Evolutionary conservation across 129 eudicot species (phyloP), one percentile per base, ranked within the genome.

Genomic region (Glebionis coronaria): DNA sequence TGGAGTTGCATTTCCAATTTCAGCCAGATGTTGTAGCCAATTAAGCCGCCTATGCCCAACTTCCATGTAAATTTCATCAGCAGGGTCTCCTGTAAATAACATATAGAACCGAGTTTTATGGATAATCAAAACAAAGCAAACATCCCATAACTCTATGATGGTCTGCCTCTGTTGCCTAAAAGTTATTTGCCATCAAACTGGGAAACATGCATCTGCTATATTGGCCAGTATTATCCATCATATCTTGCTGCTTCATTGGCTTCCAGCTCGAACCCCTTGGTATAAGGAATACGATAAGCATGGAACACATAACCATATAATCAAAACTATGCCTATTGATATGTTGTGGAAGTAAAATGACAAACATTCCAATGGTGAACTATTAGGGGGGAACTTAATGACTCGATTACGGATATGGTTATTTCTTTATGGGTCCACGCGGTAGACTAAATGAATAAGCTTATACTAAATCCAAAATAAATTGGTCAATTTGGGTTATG

Each of bases 201-300:
- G 86, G 16, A 91, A 81, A 62, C n/a, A n/a, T n/a, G 81, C 86
- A 38, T 75, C 82, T 1, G 68, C 70, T 44, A 73, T 65, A 40
- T 84, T 84, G 20, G 68, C 71, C n/a, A 5, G 65, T 47, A 69
- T 74, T 80, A 42, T 84, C 96, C 44, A 61, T 92, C 83, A 70
- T 82, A 80, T 57, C 96, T 96, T 44, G 95, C 98, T 31, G 86
- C 89, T 78, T 92, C 98, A 79, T 92, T 92, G 51, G 98, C 96
- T 82, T 92, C 96, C 51, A 92, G 73, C 77, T 86, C 98, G 68
- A 92, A 95, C 69, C 88, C 98, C 98, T 92, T 68, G n/a, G 12
- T 35, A 45, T 4, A 67, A 61, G 49, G 40, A 18, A 31, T 31
- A 31, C 7, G 23, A 52, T 3, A 57, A 63, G 4, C 38, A 53